phyloP scores from a whole-genome alignment of 108 stramenopile species.

The Cafeteria roenbergensis region DNA sequence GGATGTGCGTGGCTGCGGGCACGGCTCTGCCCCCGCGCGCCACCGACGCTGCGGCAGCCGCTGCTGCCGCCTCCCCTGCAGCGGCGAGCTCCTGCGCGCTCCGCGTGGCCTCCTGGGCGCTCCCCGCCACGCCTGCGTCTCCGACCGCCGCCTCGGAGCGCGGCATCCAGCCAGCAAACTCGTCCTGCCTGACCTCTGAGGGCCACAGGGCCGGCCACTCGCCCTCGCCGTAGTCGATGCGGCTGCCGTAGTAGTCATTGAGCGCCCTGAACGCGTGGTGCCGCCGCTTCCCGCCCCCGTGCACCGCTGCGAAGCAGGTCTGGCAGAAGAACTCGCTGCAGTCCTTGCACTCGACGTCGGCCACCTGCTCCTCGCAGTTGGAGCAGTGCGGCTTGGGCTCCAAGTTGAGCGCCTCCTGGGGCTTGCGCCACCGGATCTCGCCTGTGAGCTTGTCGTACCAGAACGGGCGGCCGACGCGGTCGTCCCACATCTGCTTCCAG shows the following conservation, averaged over 20 bases:
- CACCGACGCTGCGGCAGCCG: too few species aligned
- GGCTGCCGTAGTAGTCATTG: conserved; percentile 46
- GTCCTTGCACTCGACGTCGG: conserved; percentile 48
- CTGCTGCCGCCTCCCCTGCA: too few species aligned
- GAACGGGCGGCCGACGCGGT: conserved; percentile 29
- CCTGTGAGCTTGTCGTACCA: conserved; percentile 65
- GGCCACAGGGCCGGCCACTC: conserved; percentile 39
- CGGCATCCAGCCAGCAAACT: conserved; percentile 37
- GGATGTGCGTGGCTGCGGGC: too few species aligned
- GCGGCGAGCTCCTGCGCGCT: too few species aligned
- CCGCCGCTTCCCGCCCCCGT: conserved; percentile 37
- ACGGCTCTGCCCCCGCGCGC: too few species aligned
- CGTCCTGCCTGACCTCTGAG: conserved; percentile 45
- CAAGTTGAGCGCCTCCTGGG: conserved; percentile 57
- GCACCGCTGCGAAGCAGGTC: conserved; percentile 39
- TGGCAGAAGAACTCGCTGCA: conserved; percentile 59
- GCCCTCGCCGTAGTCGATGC: conserved; percentile 52
- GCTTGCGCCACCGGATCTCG: conserved; percentile 64
- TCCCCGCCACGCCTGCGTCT: too few species aligned
- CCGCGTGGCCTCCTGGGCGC: too few species aligned
- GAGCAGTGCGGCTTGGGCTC: conserved; percentile 53
- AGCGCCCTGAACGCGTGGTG: conserved; percentile 39
- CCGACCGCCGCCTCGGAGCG: too few species aligned
- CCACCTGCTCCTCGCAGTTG: conserved; percentile 51
- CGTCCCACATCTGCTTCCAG: conserved; percentile 55